phyloP scores from a whole-genome alignment of 345 rosid genomes.

The Noccaea caerulescens region DNA sequence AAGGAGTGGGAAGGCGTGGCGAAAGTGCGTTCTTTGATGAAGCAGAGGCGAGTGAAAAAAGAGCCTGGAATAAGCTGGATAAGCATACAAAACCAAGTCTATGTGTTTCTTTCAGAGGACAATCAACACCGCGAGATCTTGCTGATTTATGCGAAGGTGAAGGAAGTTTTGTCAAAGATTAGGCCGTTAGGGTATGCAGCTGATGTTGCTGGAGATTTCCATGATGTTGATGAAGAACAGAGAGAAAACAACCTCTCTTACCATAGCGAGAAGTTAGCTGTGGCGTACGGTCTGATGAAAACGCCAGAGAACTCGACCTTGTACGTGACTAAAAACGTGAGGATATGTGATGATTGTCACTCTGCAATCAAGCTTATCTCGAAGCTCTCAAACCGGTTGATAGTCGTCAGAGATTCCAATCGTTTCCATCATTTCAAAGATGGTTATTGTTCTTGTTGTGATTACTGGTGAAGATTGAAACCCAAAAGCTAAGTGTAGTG shows the following conservation, averaged over 20 bases:
- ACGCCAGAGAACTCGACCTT: constrained; percentile 63
- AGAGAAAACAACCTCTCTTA: constrained; percentile 69
- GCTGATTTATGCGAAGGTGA: constrained; percentile 61
- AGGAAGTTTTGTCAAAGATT: constrained; percentile 62
- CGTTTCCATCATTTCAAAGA: constrained; percentile 78
- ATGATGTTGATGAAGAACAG: constrained; percentile 87
- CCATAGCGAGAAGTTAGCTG: constrained; percentile 89
- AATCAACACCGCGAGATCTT: constrained; percentile 62
- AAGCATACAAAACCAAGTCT: constrained; percentile 56
- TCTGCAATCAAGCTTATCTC: constrained; percentile 77
- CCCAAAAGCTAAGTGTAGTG: neutral
- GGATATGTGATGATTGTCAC: constrained; percentile 92
- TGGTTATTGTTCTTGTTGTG: constrained; percentile 75
- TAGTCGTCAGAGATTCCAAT: constrained; percentile 77
- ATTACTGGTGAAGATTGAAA: constrained; percentile 42
- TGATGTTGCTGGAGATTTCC: constrained; percentile 58
- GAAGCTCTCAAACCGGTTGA: constrained; percentile 54
- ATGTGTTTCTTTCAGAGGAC: constrained; percentile 72
- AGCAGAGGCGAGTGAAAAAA: constrained; percentile 63
- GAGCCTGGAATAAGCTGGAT: constrained; percentile 95
- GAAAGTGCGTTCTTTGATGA: constrained; percentile 67
- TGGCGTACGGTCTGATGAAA: constrained; percentile 78
- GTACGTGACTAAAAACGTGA: constrained; percentile 65
- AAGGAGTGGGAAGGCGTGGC: constrained; percentile 77
- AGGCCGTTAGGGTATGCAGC: constrained; percentile 73